phyloP scores from a whole-genome alignment of 345 rosid species.

The Geranium rotundifolium region DNA sequence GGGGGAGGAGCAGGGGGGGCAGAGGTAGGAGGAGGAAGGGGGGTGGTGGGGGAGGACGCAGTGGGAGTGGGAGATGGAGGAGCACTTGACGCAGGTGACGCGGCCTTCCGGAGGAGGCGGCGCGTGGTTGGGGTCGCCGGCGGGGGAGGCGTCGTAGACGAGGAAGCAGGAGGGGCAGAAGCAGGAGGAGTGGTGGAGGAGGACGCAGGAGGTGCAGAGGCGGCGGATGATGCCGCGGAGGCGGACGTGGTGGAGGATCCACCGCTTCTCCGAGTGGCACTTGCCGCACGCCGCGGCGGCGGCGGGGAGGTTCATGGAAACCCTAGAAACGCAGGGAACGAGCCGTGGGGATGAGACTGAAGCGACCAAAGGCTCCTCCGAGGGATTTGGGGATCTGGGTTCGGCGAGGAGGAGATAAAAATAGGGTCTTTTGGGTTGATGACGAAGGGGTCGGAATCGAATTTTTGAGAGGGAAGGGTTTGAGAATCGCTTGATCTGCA shows the following conservation, averaged over 20 bases:
- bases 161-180: conserved; percentile 68
- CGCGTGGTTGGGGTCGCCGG: conserved; percentile 6
- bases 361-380: no score
- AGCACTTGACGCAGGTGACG: conserved; percentile 42
- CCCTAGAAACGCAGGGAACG: neutral
- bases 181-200: conserved; percentile 40
- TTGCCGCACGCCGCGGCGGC: conserved; percentile 24
- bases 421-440: no score
- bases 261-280: conserved; percentile 22
- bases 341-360: no score
- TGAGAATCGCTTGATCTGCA: no score
- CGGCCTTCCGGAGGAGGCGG: conserved; percentile 13
- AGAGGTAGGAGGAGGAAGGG: conserved; percentile 15
- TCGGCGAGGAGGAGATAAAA: no score
- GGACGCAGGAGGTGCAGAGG: conserved; percentile 75
- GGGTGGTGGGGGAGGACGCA: conserved; percentile 22
- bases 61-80: conserved; percentile 50
- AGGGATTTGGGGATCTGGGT: no score
- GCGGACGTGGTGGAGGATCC: conserved; percentile 46
- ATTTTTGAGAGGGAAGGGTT: no score
- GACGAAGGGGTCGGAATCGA: no score
- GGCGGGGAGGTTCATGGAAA: neutral
- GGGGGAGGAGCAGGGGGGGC: conserved; percentile 43
- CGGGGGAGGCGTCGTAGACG: conserved; percentile 37
- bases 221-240: conserved; percentile 36